Base-by-base conservation (phyloP, 1,284 basidiomycete genomes). In the Leccinum fallax region DNA sequence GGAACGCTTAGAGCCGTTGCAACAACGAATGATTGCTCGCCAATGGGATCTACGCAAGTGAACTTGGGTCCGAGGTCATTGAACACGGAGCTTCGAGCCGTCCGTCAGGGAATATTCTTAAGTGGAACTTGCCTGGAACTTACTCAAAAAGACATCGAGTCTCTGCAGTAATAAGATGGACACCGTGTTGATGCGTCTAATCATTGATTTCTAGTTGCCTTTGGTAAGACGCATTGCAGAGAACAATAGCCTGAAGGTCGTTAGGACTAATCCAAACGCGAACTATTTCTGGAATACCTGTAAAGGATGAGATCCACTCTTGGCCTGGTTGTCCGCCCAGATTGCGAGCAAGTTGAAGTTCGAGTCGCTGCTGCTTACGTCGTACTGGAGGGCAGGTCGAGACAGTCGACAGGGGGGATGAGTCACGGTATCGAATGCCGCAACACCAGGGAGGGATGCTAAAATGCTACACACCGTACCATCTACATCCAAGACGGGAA, bases 61-160 rank as follows among this genome's bases (percentile, higher is more conserved):
- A 99, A 99, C 74, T 94, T 92, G 49, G 88, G 78, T 10, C 97
- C 97, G 75, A 99, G 98, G 79, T 99, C 97, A 75, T 93, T 97
- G 84, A 99, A 99, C 24, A 93, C 90, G 61, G 91, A 88, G 16
- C 94, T 95, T 71, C 46, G 49, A 56, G 21, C 60, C n/a, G 64
- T 51, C 19, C 71, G 69, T 73, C 56, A 65, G 69, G 65, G 70
- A 66, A 61, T 28, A 56, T 59, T 58, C 58, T 11, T 11, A 55
- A 36, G 58, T 56, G 21, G 7, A 2, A 52, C 2, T n/a, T 34
- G 48, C 19, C 26, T 24, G 4, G 13, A 16, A 75, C 86, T 67
- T 76, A 95, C 90, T 94, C 97, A 74, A 99, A 99, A 40, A 99
- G 85, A 64, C 97, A 97, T 62, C 92, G 88, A 38, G 95, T 95